Percentiles rank a stretch among this genome's conserved stretches.
These are phyloP conservation scores for Volvariella volvacea DNA, from an alignment of 1,284 basidiomycete genomes.

Conservation along the genomic window DNA sequence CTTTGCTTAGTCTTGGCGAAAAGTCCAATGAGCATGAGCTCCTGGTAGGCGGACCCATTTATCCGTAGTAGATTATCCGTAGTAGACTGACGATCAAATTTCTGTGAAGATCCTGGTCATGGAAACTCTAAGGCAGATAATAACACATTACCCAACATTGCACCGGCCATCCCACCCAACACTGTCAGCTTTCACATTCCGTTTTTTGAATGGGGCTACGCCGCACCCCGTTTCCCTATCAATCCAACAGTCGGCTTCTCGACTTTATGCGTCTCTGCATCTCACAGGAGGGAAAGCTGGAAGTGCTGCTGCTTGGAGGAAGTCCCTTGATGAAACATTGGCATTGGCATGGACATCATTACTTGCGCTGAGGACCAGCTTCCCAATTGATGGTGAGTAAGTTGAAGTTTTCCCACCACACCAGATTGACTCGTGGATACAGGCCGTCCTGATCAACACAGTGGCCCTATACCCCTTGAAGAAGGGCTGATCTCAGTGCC, in stretches of 20 bases:
- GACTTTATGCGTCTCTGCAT: conserved; percentile 55
- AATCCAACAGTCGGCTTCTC: conserved; percentile 44
- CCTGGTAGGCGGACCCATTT: conserved; percentile 31
- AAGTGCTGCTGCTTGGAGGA: conserved; percentile 64
- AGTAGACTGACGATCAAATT: background rate
- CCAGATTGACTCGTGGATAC: background rate
- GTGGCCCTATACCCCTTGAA: background rate
- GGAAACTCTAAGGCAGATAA: conserved; percentile 45
- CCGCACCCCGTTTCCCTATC: conserved; percentile 30
- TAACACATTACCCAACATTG: conserved; percentile 59
- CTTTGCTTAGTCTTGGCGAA: conserved; percentile 50
- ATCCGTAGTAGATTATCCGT: background rate
- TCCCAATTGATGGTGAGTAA: conserved; percentile 31
- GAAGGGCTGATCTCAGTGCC: conserved; percentile 24
- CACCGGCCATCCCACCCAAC: conserved; percentile 46
- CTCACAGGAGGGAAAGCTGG: conserved; percentile 73
- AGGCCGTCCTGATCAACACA: background rate
- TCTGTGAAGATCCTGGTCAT: conserved; percentile 42
- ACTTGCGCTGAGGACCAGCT: conserved; percentile 51
- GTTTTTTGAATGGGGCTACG: conserved; percentile 48
- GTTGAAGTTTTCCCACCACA: background rate
- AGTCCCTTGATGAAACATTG: conserved; percentile 61
- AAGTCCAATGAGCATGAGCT: conserved; percentile 41
- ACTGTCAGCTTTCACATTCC: conserved; percentile 46
- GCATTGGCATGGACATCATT: conserved; percentile 57